Evolutionary conservation across 306 rosid genomes (phyloP).

Genomic region (Vigna unguiculata): DNA sequence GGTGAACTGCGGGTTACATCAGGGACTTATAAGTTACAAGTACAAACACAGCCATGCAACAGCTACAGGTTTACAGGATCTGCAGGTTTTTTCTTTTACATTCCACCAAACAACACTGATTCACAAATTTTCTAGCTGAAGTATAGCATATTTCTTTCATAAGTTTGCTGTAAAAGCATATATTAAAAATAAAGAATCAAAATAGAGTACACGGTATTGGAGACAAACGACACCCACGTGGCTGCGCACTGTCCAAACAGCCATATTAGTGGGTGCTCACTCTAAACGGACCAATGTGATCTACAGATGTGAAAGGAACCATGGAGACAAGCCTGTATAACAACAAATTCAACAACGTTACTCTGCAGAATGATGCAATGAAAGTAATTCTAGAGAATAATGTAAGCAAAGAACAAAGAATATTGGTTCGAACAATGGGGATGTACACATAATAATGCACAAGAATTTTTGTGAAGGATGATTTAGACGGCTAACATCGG

Average conservation of each 20-base stretch:
- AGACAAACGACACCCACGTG: constrained; percentile 31
- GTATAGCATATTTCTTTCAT: constrained; percentile 31
- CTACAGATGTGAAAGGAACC: constrained; percentile 22
- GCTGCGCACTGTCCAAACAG: constrained; percentile 30
- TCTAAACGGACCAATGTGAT: constrained; percentile 30
- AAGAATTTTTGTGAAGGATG: constrained; percentile 23
- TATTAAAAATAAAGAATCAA: constrained; percentile 40
- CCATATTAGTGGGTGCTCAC: constrained; percentile 36
- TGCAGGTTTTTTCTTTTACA: constrained; percentile 26
- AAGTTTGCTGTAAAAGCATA: constrained; percentile 25
- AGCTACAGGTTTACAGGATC: constrained; percentile 19
- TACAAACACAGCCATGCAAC: constrained; percentile 36
- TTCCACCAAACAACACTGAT: constrained; percentile 39
- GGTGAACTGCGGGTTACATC: constrained; percentile 16
- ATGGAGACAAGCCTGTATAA: constrained; percentile 38
- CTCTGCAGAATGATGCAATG: constrained; percentile 41
- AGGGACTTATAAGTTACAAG: constrained; percentile 11
- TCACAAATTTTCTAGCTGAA: constrained; percentile 33
- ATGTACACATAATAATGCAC: neutral
- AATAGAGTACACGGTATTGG: constrained; percentile 40
- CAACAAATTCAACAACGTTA: constrained; percentile 32
- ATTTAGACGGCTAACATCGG: constrained; percentile 11
- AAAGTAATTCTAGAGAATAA: neutral
- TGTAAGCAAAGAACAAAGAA: constrained; percentile 13
- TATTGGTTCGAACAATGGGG: constrained; percentile 6